Percentiles rank a stretch among this genome's conserved stretches.
Conservation (phyloP, 1,139 yeast species). For the Taphrina pruni region DNA sequence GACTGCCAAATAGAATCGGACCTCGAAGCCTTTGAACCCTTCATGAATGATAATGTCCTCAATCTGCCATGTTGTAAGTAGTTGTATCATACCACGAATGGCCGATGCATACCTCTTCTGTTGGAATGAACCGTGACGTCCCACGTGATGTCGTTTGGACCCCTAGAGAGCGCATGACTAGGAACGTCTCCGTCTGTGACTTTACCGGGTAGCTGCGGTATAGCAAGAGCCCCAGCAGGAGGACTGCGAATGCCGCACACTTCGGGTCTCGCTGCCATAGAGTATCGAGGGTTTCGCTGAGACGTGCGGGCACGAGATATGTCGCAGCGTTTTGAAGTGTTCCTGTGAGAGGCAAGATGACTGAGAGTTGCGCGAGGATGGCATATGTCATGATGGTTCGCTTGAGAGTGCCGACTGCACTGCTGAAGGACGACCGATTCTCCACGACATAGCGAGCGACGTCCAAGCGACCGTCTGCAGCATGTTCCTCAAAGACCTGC, state of each 20-base stretch:
- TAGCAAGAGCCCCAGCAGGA: background rate
- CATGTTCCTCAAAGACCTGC: slow-evolving; percentile 18
- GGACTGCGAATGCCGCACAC: slow-evolving; percentile 7
- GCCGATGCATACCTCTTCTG: slow-evolving; percentile 4
- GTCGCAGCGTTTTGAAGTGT: background rate
- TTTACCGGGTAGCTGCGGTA: slow-evolving; percentile 22
- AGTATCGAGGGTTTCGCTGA: background rate
- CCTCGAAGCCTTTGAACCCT: slow-evolving; percentile 64
- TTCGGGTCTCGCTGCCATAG: slow-evolving; percentile 19
- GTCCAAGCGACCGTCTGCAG: slow-evolving; percentile 9
- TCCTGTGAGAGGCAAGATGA: background rate
- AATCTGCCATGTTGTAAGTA: slow-evolving; percentile 48
- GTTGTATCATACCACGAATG: too few relatives aligned
- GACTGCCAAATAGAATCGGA: slow-evolving; percentile 61
- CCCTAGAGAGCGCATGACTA: slow-evolving; percentile 38
- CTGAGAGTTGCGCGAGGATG: slow-evolving; percentile 20
- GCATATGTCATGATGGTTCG: slow-evolving; percentile 1
- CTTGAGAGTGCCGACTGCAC: slow-evolving; percentile 1
- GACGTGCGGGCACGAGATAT: background rate
- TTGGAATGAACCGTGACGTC: slow-evolving; percentile 32
- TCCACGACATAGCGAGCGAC: slow-evolving; percentile 21
- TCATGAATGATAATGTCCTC: slow-evolving; percentile 67
- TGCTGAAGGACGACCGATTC: background rate
- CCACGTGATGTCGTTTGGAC: slow-evolving; percentile 39
- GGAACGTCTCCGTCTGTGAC: slow-evolving; percentile 27